Conservation (phyloP, 2,329 filamentous ascomycete species). For the Claviceps spartinae region DNA sequence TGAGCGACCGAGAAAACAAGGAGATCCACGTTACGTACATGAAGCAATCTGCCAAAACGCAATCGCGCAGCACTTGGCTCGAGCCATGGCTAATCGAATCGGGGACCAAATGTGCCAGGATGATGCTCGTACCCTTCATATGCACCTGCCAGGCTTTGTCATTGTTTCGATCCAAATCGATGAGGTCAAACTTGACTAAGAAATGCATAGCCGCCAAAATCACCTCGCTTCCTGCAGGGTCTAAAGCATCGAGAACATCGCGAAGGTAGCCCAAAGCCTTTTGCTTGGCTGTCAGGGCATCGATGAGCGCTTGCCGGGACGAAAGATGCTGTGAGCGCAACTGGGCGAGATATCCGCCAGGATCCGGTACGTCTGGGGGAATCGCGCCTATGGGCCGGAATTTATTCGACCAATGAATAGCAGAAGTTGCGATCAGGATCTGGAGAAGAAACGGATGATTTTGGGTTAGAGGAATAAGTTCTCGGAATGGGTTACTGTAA, state of each 20-base stretch:
- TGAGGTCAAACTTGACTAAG: conserved; percentile 38
- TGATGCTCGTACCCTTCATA: conserved; percentile 30
- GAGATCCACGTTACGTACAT: conserved; percentile 21
- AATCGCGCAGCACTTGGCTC: conserved; percentile 27
- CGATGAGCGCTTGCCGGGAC: conserved; percentile 27
- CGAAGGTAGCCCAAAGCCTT: conserved; percentile 31
- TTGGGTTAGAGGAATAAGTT: conserved; percentile 33
- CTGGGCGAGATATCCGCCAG: conserved; percentile 22
- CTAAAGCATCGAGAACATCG: conserved; percentile 23
- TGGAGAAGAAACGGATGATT: conserved; percentile 32
- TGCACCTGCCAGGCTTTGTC: conserved; percentile 32
- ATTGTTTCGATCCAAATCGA: conserved; percentile 31
- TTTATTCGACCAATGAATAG: conserved; percentile 34
- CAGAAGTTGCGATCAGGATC: conserved; percentile 35
- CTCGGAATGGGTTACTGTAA: conserved; percentile 33
- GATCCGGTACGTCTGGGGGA: conserved; percentile 18
- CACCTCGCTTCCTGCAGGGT: conserved; percentile 30
- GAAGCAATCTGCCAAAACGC: conserved; percentile 34
- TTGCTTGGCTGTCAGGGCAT: conserved; percentile 33
- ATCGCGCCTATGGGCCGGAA: conserved; percentile 21
- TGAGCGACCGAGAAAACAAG: neutral
- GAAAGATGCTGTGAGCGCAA: conserved; percentile 25
- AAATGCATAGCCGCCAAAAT: conserved; percentile 35
- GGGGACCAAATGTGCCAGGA: conserved; percentile 24
- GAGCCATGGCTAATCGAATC: conserved; percentile 15